A percentile compares a stretch with the other conserved stretches of the same genome.
phyloP scores from a whole-genome alignment of 306 rosid species.

The Amphicarpaea edgeworthii region DNA sequence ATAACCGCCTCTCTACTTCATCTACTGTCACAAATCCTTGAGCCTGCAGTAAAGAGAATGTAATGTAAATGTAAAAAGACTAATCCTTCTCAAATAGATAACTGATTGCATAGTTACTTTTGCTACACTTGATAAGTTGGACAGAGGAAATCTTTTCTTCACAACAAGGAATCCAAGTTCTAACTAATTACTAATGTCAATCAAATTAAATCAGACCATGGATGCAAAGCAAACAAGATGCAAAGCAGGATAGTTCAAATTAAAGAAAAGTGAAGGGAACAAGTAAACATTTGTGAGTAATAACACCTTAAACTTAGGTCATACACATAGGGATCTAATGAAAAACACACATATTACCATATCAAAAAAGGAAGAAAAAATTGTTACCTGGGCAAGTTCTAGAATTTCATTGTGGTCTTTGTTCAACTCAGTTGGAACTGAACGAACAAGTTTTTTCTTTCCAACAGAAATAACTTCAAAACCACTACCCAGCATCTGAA shows the following conservation, averaged over 20 bases:
- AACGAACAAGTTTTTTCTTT: conserved; percentile 91
- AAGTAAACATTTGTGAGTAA: background rate
- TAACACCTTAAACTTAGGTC: background rate
- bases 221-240: background rate
- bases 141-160: conserved; percentile 7
- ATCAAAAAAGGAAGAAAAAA: background rate
- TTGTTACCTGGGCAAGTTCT: conserved; percentile 94
- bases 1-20: conserved; percentile 82
- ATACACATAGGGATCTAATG: background rate
- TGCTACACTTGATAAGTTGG: background rate
- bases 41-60: conserved; percentile 57
- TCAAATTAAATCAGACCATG: background rate
- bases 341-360: background rate
- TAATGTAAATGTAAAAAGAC: conserved; percentile 31
- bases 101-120: conserved; percentile 24
- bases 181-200: conserved; percentile 11
- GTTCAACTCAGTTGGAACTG: conserved; percentile 98
- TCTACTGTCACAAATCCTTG: conserved; percentile 87
- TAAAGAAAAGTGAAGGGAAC: conserved; percentile 4
- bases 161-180: conserved; percentile 3
- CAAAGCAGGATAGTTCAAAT: conserved; percentile 18
- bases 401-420: conserved; percentile 96
- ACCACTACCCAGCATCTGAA: conserved; percentile 92
- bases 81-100: conserved; percentile 4
- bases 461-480: conserved; percentile 96